Evolutionary conservation across 768 basidiomycete genomes (phyloP), one percentile per base, ranked within the genome.

Genomic region (Kwoniella sp.): DNA sequence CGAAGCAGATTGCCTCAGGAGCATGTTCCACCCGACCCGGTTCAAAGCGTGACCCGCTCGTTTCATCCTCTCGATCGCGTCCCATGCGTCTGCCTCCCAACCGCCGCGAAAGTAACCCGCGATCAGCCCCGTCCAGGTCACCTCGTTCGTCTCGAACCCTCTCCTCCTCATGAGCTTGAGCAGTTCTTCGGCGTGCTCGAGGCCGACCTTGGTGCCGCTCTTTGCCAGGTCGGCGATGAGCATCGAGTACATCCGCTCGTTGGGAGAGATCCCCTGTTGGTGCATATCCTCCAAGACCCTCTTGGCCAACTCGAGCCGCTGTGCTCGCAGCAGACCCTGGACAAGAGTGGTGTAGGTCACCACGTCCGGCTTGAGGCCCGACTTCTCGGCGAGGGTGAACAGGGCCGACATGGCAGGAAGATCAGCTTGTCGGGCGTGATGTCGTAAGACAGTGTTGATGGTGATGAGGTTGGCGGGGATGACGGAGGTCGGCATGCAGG

Each of bases 311-410:
- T 90, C 84, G 23, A 79, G 73, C 49, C 83, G 79, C 9, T 84
- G 83, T 12, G 81, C 81, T 57, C 81, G 82, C 43, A 90, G 79
- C 46, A 93, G 71, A 0, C 87, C 85, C 22, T 84, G 82, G 15
- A 96, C 82, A 27, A 96, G 79, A 11, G 84, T 89, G 3, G 91
- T 89, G 72, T 85, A 96, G 0, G 87, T 95, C 73, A 84, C 83
- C 10, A 87, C 81, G 69, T 96, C 88, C 6, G 89, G 87, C 19
- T 74, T 62, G 28, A 93, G 64, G 0, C 79, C 78, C 1, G 75
- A 78, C 12, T 77, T 68, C 22, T 77, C 71, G 77, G 93, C 82
- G 50, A 77, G 73, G 40, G 79, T 78, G 40, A 98, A 74, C 20
- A 83, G 71, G 15, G 71, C 58, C 2, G 83, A 81, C 54, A 92